These are phyloP conservation scores for Henningerozyma blattae DNA, from an alignment of 805 yeast genomes.

Conservation along the genomic window DNA sequence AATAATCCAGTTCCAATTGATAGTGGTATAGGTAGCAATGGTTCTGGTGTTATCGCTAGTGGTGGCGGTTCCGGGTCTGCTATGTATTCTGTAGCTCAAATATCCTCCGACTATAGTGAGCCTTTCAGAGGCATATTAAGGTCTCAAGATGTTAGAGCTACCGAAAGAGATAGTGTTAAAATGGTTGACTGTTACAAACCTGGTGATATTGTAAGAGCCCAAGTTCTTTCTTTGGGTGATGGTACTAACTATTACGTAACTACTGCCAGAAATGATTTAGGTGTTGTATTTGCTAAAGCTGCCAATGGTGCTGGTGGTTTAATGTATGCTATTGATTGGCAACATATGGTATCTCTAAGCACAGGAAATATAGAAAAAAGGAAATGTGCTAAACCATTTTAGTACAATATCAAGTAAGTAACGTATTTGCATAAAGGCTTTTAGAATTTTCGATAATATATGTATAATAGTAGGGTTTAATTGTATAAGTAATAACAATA, in stretches of 20 bases:
- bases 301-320: constrained; percentile 54
- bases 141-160: constrained; percentile 78
- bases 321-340: constrained; percentile 92
- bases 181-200: constrained; percentile 73
- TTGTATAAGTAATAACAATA: too few species aligned
- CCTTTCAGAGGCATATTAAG: constrained; percentile 79
- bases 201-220: constrained; percentile 84
- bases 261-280: constrained; percentile 84
- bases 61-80: constrained; percentile 49
- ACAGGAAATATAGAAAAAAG: constrained; percentile 69
- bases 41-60: constrained; percentile 27
- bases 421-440: too few species aligned
- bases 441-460: too few species aligned
- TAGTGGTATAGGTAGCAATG: constrained; percentile 54
- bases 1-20: constrained; percentile 46
- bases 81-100: constrained; percentile 30
- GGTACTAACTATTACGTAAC: constrained; percentile 82
- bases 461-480: background rate
- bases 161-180: constrained; percentile 81
- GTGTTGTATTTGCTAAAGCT: constrained; percentile 81
- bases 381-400: constrained; percentile 86
- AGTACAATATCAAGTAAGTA: constrained; percentile 2
- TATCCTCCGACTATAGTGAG: constrained; percentile 71
- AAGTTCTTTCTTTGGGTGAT: constrained; percentile 77
- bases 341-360: constrained; percentile 71